A percentile compares a stretch with the other conserved stretches of the same genome.
These are phyloP conservation scores for Piper betle DNA, from an alignment of 164 flowering plant species.

Conservation along the genomic window DNA sequence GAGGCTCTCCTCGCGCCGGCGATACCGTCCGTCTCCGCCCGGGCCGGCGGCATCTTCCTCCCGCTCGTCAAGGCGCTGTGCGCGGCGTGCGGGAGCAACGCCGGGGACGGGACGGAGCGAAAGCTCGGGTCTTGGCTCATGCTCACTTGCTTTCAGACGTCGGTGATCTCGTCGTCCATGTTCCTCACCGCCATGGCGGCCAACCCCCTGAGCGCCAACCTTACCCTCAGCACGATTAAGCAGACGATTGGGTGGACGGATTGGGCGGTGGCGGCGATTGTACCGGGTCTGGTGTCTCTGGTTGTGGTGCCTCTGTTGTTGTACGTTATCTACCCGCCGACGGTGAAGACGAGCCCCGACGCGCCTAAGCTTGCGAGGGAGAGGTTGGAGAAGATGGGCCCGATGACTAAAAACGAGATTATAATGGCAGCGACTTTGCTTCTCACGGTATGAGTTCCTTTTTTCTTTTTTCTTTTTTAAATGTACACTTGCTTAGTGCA, in stretches of 20 bases:
- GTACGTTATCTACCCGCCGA: constrained; percentile 76
- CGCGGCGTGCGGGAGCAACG: constrained; percentile 80
- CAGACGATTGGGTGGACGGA: constrained; percentile 79
- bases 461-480: too few species aligned
- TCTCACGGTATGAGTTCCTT: constrained; percentile 49
- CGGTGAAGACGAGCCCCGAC: constrained; percentile 79
- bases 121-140: constrained; percentile 78
- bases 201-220: constrained; percentile 73
- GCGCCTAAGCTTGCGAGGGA: constrained; percentile 83
- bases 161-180: constrained; percentile 78
- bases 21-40: constrained; percentile 75
- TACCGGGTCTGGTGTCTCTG: constrained; percentile 80
- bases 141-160: constrained; percentile 88
- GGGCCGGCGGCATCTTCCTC: constrained; percentile 85
- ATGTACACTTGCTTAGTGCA: too few species aligned
- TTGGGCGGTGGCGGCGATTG: constrained; percentile 90
- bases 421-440: constrained; percentile 77
- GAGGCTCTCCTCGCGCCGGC: constrained; percentile 88
- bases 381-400: constrained; percentile 87
- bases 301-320: constrained; percentile 63
- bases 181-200: constrained; percentile 96
- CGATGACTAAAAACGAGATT: constrained; percentile 68
- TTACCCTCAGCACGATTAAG: constrained; percentile 45
- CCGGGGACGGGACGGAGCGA: constrained; percentile 75
- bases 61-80: constrained; percentile 81